Conservation (phyloP, 257 asterid species). For the Solanum megistacrolobum region DNA sequence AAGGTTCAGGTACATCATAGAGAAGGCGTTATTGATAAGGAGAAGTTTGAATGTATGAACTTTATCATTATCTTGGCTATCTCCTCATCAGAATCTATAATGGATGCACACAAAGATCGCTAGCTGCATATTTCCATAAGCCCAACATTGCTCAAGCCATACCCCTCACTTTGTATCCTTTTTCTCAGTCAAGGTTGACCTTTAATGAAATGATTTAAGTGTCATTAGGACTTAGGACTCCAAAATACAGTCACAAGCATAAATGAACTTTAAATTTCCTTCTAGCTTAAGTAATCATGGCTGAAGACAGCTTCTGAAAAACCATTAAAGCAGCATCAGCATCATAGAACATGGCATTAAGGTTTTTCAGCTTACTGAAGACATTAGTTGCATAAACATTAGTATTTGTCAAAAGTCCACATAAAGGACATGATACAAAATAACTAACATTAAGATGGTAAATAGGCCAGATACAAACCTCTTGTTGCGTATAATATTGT, state of each 20-base stretch:
- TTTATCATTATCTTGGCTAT: slow-evolving; percentile 40
- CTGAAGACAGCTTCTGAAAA: not conserved
- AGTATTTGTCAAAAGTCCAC: not conserved
- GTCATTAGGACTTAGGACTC: not conserved
- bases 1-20: not conserved
- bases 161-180: slow-evolving; percentile 77
- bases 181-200: slow-evolving; percentile 78
- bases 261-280: not conserved
- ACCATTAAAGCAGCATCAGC: slow-evolving; percentile 76
- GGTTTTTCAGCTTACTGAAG: slow-evolving; percentile 54
- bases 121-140: slow-evolving; percentile 73
- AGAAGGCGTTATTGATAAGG: not conserved
- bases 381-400: slow-evolving; percentile 30
- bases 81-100: slow-evolving; percentile 67
- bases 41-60: slow-evolving; percentile 19
- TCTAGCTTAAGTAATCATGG: not conserved
- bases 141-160: slow-evolving; percentile 70
- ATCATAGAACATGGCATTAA: slow-evolving; percentile 70
- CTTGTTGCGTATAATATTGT: slow-evolving; percentile 52
- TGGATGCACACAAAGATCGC: slow-evolving; percentile 65
- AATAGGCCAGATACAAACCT: slow-evolving; percentile 25
- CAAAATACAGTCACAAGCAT: not conserved
- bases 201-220: slow-evolving; percentile 9
- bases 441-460: not conserved
- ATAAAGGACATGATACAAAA: not conserved